phyloP scores from a whole-genome alignment of 1,139 yeast genomes.

The Schwanniomyces etchellsii region DNA sequence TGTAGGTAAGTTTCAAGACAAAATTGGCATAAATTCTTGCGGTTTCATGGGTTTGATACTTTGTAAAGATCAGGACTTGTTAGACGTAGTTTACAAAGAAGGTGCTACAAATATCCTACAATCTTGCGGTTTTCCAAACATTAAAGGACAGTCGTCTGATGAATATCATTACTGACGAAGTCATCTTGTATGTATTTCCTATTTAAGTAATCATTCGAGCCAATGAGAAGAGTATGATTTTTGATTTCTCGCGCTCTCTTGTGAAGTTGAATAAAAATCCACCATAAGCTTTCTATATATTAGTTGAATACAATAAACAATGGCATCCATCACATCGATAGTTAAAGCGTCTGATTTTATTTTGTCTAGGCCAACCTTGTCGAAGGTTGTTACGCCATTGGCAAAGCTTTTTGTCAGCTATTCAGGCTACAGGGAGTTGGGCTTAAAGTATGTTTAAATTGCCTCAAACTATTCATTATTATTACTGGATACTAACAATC shows the following conservation, averaged over 20 bases:
- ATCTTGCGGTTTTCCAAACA: slow-evolving; percentile 59
- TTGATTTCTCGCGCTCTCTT: slow-evolving; percentile 8
- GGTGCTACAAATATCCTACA: slow-evolving; percentile 46
- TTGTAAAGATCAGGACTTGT: slow-evolving; percentile 61
- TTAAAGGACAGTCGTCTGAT: slow-evolving; percentile 27
- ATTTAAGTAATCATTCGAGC: slow-evolving; percentile 19
- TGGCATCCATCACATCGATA: slow-evolving; percentile 78
- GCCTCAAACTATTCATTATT: not conserved
- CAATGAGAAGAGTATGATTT: slow-evolving; percentile 16
- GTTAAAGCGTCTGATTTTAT: slow-evolving; percentile 79
- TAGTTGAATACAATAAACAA: slow-evolving; percentile 12
- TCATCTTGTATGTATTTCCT: slow-evolving; percentile 10
- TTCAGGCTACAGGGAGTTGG: slow-evolving; percentile 92
- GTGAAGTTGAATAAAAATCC: too few species aligned
- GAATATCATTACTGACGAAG: slow-evolving; percentile 20
- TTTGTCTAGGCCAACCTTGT: slow-evolving; percentile 72
- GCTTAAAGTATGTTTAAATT: slow-evolving; percentile 51
- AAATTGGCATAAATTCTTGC: slow-evolving; percentile 68
- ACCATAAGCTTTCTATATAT: not conserved
- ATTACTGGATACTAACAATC: slow-evolving; percentile 10
- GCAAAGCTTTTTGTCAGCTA: slow-evolving; percentile 67
- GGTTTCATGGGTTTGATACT: slow-evolving; percentile 76
- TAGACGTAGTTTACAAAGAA: slow-evolving; percentile 30
- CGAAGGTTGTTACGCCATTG: slow-evolving; percentile 71
- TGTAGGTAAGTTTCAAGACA: slow-evolving; percentile 26